Percentiles rank a stretch among this genome's conserved stretches.
Evolutionary conservation across 1,284 basidiomycete genomes (phyloP).

Genomic region (Trichosporon faecale): DNA sequence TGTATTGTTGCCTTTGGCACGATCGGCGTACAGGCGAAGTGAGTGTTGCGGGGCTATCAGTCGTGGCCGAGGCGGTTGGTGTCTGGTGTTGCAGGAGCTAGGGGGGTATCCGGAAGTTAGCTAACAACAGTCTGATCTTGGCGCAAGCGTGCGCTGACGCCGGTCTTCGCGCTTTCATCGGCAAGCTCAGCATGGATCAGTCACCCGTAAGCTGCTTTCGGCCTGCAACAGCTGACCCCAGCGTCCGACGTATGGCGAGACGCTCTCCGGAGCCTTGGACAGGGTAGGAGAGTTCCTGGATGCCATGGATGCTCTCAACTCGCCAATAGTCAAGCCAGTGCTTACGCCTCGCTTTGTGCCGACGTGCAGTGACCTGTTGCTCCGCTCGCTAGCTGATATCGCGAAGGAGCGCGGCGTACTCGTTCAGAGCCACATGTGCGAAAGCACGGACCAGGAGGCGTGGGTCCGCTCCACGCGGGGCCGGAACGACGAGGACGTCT

Average conservation of each 20-base stretch:
- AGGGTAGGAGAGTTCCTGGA: slow-evolving; percentile 61
- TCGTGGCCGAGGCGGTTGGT: too few relatives aligned
- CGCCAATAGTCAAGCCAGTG: slow-evolving; percentile 65
- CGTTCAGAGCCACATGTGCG: slow-evolving; percentile 73
- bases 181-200: slow-evolving; percentile 81
- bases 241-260: slow-evolving; percentile 69
- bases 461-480: slow-evolving; percentile 64
- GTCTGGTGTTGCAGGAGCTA: neutral
- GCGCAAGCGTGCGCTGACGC: slow-evolving; percentile 58
- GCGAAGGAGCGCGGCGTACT: slow-evolving; percentile 55
- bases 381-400: slow-evolving; percentile 61
- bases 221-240: slow-evolving; percentile 43
- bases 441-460: slow-evolving; percentile 67
- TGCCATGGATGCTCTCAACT: slow-evolving; percentile 55
- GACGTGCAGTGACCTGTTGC: slow-evolving; percentile 67
- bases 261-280: slow-evolving; percentile 56
- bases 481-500: slow-evolving; percentile 67
- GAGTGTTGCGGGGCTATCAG: slow-evolving; percentile 27
- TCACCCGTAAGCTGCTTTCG: slow-evolving; percentile 49
- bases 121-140: neutral
- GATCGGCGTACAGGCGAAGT: slow-evolving; percentile 75
- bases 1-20: slow-evolving; percentile 75
- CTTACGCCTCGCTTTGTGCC: slow-evolving; percentile 78
- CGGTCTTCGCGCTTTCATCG: slow-evolving; percentile 73
- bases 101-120: too few relatives aligned